Evolutionary conservation across 768 basidiomycete genomes (phyloP), one percentile per base, ranked within the genome.

Genomic region (Tephrocybe rancida): DNA sequence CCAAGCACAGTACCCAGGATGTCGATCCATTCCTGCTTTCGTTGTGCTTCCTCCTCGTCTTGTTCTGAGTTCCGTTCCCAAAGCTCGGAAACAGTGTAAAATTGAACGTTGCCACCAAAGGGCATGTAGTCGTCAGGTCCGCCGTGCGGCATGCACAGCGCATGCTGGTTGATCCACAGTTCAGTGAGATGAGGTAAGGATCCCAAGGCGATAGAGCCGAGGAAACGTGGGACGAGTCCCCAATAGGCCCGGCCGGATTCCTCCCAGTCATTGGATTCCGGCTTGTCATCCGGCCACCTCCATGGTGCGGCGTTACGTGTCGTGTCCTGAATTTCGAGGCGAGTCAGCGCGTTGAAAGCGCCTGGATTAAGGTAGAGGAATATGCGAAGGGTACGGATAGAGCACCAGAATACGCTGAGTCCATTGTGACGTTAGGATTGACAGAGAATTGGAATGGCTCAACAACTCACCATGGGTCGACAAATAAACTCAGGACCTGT

Each of bases 131-230:
- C 25, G 5, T 25, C 22, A 6, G 30, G 45, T 14, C 24, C 18
- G 6, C 24, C 39, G 11, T 24, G 30, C 4, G 49, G 50, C 53
- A 61, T 51, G 29, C 44, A 51, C 13, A 66, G 52, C 18, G 47
- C 50, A 3, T 34, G 27, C 34, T 61, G 50, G 48, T 63, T 56
- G 11, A 65, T 57, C 64, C 62, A 66, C 14, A 66, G 60, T 29
- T 56, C 35, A 6, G 24, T 39, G 8, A 65, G 58, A 18, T 58
- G 53, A 10, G 39, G 37, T 14, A 63, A 46, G 7, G 21, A 29
- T 4, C 55, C 57, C 2, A 39, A 37, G n/a, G 22, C 39, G 10
- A 56, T 35, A 1, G 54, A 52, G 24, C 52, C 34, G 1, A 63
- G 55, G 41, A 60, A 61, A 35, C 45, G 27, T 13, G 59, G 55